A percentile compares a stretch with the other conserved stretches of the same genome.
These are phyloP conservation scores for Pichia sp. DNA, from an alignment of 1,139 yeast genomes.

Conservation along the genomic window DNA sequence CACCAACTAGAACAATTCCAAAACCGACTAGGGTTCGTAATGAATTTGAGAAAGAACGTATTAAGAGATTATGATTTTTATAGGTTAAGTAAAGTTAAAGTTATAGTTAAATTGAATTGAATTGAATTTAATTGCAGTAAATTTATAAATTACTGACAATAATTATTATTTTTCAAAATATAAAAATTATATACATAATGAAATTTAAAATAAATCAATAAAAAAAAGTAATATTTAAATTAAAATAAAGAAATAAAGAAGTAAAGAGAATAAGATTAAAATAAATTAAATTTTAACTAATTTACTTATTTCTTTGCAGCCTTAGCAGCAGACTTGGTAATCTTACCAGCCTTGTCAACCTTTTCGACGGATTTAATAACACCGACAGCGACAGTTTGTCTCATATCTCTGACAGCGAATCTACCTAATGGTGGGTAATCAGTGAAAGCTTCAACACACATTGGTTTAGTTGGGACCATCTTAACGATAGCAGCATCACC, in stretches of 20 bases:
- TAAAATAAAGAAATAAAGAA: not conserved
- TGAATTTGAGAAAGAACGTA: not conserved
- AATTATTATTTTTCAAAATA: not conserved
- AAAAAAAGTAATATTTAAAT: not conserved
- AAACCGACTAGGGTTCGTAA: not conserved
- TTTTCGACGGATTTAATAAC: slow-evolving; percentile 98
- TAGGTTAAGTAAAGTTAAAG: not conserved
- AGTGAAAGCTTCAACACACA: slow-evolving; percentile 95
- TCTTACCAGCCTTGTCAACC: slow-evolving; percentile 89
- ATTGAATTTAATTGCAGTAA: slow-evolving; percentile 6
- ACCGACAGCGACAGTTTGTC: slow-evolving; percentile 99
- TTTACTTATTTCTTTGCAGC: slow-evolving; percentile 87
- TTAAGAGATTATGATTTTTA: not conserved
- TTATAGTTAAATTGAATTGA: not conserved
- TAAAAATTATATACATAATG: not conserved
- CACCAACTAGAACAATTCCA: not conserved
- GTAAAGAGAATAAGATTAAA: not conserved
- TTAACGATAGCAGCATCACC: slow-evolving; percentile 92
- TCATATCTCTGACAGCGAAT: slow-evolving; percentile 99
- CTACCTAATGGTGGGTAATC: slow-evolving; percentile 99
- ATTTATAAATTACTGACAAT: slow-evolving; percentile 5
- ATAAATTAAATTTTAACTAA: not conserved
- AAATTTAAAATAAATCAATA: not conserved
- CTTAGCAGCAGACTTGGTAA: slow-evolving; percentile 99
- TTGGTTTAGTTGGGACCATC: slow-evolving; percentile 92